A percentile compares a stretch with the other conserved stretches of the same genome.
Evolutionary conservation across 805 yeast genomes (phyloP).

Genomic region (Kodamaea restingae): DNA sequence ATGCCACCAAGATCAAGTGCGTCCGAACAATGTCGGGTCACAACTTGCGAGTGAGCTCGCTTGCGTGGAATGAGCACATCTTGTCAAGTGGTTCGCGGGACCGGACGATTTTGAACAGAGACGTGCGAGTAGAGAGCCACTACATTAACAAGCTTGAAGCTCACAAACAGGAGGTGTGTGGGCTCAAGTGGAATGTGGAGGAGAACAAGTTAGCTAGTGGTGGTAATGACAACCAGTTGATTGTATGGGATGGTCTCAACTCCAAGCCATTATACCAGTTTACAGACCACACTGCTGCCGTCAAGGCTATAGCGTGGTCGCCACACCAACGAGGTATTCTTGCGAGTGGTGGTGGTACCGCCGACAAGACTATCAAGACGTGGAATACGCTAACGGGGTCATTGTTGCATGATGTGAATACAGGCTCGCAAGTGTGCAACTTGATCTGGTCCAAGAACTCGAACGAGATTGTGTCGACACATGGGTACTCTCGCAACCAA

Average conservation of each 20-base stretch:
- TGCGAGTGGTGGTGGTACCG: slow-evolving; percentile 97
- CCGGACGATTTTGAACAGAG: slow-evolving; percentile 78
- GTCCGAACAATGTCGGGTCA: slow-evolving; percentile 93
- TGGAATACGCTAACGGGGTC: slow-evolving; percentile 88
- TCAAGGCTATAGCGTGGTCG: slow-evolving; percentile 95
- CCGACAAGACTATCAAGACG: slow-evolving; percentile 81
- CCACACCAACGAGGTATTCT: slow-evolving; percentile 93
- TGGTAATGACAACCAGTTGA: slow-evolving; percentile 85
- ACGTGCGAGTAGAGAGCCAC: slow-evolving; percentile 84
- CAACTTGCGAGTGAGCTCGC: slow-evolving; percentile 72
- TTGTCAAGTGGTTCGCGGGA: slow-evolving; percentile 87
- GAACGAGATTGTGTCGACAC: slow-evolving; percentile 89
- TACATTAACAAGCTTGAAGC: slow-evolving; percentile 64
- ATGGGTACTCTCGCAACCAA: slow-evolving; percentile 89
- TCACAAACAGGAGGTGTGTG: slow-evolving; percentile 95
- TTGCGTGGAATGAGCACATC: slow-evolving; percentile 93
- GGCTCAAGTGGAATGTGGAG: slow-evolving; percentile 87
- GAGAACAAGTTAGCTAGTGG: slow-evolving; percentile 93
- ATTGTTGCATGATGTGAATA: slow-evolving; percentile 74
- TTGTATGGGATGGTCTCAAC: slow-evolving; percentile 82
- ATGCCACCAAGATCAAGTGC: slow-evolving; percentile 75
- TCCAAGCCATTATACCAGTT: slow-evolving; percentile 68
- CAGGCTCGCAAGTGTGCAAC: slow-evolving; percentile 96
- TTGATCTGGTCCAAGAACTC: slow-evolving; percentile 90
- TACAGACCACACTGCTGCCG: slow-evolving; percentile 88